Conservation (phyloP, 441 rosid genomes). For the Aleurites moluccanus region DNA sequence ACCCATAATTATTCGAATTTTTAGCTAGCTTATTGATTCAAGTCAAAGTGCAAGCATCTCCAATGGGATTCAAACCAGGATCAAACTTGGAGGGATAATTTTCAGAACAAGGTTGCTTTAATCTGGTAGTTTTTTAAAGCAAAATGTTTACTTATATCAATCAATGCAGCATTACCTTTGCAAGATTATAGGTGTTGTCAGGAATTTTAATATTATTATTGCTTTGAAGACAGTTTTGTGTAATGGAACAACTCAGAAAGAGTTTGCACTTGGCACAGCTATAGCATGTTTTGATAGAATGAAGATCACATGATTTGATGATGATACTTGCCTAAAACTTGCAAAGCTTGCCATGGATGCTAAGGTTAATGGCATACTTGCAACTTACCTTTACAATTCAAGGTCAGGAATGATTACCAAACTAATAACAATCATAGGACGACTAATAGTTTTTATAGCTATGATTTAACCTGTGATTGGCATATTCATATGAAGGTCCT, state of each 20-base stretch:
- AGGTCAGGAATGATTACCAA: background rate
- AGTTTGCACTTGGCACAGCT: too few species aligned
- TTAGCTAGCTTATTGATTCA: too few species aligned
- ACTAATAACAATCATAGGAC: background rate
- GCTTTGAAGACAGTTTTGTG: too few species aligned
- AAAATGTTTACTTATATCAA: background rate
- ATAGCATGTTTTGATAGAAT: too few species aligned
- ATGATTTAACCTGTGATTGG: background rate
- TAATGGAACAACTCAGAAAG: too few species aligned
- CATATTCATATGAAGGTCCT: too few species aligned
- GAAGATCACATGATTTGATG: too few species aligned
- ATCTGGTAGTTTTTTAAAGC: background rate
- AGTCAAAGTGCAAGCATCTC: too few species aligned
- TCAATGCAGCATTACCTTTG: background rate
- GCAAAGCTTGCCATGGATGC: background rate
- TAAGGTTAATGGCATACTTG: background rate
- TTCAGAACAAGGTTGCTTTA: background rate
- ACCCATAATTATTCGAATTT: too few species aligned
- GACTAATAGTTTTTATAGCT: background rate
- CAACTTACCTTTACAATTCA: background rate
- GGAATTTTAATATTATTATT: background rate
- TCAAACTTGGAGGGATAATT: background rate
- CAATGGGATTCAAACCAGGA: background rate
- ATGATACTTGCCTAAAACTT: too few species aligned
- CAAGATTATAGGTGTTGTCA: background rate